Percentiles rank a stretch among this genome's conserved stretches.
Conservation (phyloP, 805 yeast genomes). For the Saccharomycopsis sp. region DNA sequence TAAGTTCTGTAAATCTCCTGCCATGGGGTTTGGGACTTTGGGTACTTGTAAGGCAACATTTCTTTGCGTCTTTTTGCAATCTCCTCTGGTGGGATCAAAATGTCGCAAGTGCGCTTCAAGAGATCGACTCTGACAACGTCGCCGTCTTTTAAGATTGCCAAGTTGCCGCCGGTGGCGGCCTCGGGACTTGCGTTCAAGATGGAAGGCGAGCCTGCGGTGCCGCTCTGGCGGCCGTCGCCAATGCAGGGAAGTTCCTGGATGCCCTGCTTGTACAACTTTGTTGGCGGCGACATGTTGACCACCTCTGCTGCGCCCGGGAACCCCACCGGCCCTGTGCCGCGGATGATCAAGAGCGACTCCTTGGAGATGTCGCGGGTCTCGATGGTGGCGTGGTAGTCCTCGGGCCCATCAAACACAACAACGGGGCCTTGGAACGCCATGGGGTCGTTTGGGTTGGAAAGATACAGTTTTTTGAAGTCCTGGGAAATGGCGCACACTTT, state of each 20-base stretch:
- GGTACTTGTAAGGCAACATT: constrained; percentile 17
- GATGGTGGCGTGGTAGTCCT: constrained; percentile 23
- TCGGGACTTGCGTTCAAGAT: constrained; percentile 25
- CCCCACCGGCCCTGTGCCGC: constrained; percentile 26
- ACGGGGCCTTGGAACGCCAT: constrained; percentile 25
- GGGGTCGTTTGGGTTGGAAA: constrained; percentile 24
- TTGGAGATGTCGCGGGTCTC: constrained; percentile 21
- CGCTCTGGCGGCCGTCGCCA: constrained; percentile 26
- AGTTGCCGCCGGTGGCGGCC: constrained; percentile 23
- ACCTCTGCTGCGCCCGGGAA: constrained; percentile 27
- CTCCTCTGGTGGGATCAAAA: constrained; percentile 21
- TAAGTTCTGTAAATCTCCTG: constrained; percentile 25
- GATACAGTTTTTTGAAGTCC: constrained; percentile 22
- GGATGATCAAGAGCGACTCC: constrained; percentile 23
- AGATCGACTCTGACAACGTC: constrained; percentile 24
- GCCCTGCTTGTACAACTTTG: constrained; percentile 21
- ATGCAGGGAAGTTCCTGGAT: constrained; percentile 23
- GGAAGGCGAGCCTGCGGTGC: constrained; percentile 25
- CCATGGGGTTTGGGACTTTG: constrained; percentile 26
- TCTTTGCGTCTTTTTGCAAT: constrained; percentile 19
- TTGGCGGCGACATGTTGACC: constrained; percentile 25
- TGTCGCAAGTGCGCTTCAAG: constrained; percentile 22
- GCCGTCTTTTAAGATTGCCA: constrained; percentile 23
- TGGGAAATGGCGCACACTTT: constrained; percentile 24
- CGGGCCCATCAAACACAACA: constrained; percentile 26